Percentiles rank a stretch among this genome's conserved stretches.
Evolutionary conservation across 2,329 filamentous ascomycete genomes (phyloP).

Genomic region (Pestalotiopsis sp.): DNA sequence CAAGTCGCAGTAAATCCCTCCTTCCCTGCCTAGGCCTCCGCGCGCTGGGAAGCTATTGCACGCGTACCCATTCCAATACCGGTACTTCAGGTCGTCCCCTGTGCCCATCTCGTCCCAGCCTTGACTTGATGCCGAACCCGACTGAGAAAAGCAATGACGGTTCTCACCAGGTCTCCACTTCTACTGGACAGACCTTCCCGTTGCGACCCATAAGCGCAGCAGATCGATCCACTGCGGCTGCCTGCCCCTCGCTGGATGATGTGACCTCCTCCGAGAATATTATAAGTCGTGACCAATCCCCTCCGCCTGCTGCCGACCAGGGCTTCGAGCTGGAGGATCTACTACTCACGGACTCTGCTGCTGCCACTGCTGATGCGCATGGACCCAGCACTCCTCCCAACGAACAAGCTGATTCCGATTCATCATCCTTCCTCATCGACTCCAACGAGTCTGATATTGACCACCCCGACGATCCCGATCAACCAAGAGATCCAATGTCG

Average conservation of each 20-base stretch:
- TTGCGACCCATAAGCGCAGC: conserved; percentile 22
- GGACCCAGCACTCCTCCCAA: conserved; percentile 16
- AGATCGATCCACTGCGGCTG: conserved; percentile 16
- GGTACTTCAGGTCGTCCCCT: neutral
- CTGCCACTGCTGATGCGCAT: neutral
- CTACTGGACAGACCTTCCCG: conserved; percentile 24
- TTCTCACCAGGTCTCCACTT: conserved; percentile 16
- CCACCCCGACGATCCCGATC: conserved; percentile 20
- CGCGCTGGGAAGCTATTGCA: neutral
- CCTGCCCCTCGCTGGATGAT: conserved; percentile 19
- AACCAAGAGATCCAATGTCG: conserved; percentile 33
- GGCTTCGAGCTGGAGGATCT: conserved; percentile 15
- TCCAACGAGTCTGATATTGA: conserved; percentile 11
- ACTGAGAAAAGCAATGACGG: conserved; percentile 16
- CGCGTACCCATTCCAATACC: neutral
- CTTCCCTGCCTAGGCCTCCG: neutral
- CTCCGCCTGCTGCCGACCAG: conserved; percentile 17
- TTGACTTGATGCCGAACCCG: conserved; percentile 19
- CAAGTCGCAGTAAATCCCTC: neutral
- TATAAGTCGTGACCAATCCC: conserved; percentile 18
- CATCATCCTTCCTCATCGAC: neutral
- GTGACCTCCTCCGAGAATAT: conserved; percentile 2
- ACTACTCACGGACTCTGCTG: conserved; percentile 13
- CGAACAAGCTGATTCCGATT: conserved; percentile 22
- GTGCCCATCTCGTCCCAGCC: neutral